Base-by-base conservation (phyloP, 1,139 yeast species). In the Lodderomyces pseudojiufengensis region DNA sequence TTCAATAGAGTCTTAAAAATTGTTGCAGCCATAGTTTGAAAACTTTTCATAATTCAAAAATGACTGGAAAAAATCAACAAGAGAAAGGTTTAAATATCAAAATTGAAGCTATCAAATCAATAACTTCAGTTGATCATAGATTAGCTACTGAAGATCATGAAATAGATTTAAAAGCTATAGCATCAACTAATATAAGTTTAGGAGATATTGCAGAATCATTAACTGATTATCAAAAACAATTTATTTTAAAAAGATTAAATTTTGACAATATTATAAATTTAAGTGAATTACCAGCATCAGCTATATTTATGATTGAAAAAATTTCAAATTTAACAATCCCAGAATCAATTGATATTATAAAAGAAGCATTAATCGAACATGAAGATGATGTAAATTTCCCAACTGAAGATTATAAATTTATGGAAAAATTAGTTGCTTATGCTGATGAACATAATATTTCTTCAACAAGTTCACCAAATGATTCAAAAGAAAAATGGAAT, bases 321-420 rank as follows among this genome's bases (percentile, higher is more conserved):
- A 57, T 72, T 34, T 58, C 55, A 15, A 44, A 47, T 13, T 45
- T 76, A 49, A 36, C 65, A 2, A 51, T 58, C 12, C 63, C 59
- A 9, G 72, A 70, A 37, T 68, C 79, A 0, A 23, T 71, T 3
- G 59, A 55, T 16, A 64, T 74, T 30, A 56, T 78, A 33, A 48
- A 55, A 32, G 55, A 60, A n/a, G 63, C 71, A 4, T 41, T 65
- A 3, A 57, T 46, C 1, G 65, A 68, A 27, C 78, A 73, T 46
- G 47, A 50, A 2, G 66, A 59, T 29, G 84, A 78, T 51, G 63
- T 68, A 36, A 78, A 78, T 47, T 66, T 76, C 43, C 71, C 77
- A 4, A 42, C 47, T 7, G 58, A 52, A 6, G 70, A 63, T 33
- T 63, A 43, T 12, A 51, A 55, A 2, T 51, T 58, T 22, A 42